Conservation (phyloP, 1,284 basidiomycete genomes). For the Ustilago curta region DNA sequence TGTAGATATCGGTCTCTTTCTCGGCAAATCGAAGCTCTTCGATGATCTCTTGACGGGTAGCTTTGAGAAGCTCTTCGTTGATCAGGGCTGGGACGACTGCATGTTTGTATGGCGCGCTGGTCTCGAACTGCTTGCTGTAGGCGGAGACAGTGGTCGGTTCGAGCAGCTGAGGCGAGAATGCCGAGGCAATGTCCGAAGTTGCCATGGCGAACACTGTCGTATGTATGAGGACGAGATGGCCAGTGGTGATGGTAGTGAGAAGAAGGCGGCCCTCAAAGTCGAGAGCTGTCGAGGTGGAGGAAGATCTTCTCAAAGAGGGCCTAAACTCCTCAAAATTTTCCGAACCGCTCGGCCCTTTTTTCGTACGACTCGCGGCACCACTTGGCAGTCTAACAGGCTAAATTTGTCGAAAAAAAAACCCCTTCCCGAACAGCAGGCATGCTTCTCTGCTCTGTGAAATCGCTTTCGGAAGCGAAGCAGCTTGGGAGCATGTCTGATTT, state of each 20-base stretch:
- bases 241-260: neutral
- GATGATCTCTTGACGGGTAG: constrained; percentile 83
- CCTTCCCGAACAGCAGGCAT: too few species aligned
- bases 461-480: constrained; percentile 33
- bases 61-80: constrained; percentile 81
- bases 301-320: constrained; percentile 12
- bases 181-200: constrained; percentile 27
- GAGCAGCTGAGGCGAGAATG: constrained; percentile 55
- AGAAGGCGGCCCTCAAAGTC: neutral
- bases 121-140: constrained; percentile 52
- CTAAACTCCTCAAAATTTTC: constrained; percentile 16
- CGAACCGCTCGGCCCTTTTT: neutral
- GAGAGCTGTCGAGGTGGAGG: constrained; percentile 7
- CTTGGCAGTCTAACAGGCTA: neutral
- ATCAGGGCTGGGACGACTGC: constrained; percentile 85
- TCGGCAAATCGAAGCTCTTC: constrained; percentile 89
- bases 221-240: neutral
- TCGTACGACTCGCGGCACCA: neutral
- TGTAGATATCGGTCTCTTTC: constrained; percentile 99
- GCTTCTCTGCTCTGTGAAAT: constrained; percentile 19
- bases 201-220: constrained; percentile 15
- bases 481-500: neutral
- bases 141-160: constrained; percentile 26
- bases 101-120: constrained; percentile 80
- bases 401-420: neutral